Evolutionary conservation across 129 eudicot species (phyloP).

Genomic region (Chrysanthemum seticuspe): DNA sequence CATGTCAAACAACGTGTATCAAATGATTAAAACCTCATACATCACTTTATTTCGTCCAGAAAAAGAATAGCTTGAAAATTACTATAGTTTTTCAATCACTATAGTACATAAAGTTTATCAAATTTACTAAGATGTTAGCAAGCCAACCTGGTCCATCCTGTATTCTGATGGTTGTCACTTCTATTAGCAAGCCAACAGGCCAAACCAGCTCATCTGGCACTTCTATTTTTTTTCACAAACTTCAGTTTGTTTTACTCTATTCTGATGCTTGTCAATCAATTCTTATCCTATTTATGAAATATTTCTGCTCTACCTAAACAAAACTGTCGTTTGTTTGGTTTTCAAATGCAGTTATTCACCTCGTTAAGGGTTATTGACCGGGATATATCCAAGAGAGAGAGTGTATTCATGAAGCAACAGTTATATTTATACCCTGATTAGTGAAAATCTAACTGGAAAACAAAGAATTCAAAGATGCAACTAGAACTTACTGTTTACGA

Average conservation of each 20-base stretch:
- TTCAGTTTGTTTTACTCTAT: neutral
- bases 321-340: neutral
- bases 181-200: neutral
- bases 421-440: no score
- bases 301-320: neutral
- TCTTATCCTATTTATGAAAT: constrained; percentile 1
- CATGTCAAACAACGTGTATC: neutral
- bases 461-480: neutral
- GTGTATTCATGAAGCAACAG: no score
- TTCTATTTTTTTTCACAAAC: neutral
- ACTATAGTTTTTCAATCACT: no score
- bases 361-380: no score
- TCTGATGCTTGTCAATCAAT: neutral
- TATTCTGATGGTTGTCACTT: neutral
- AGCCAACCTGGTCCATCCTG: neutral
- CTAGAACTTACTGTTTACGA: no score
- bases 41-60: neutral
- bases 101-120: neutral
- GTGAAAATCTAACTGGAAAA: no score
- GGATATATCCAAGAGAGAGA: neutral
- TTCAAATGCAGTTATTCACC: no score
- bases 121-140: neutral
- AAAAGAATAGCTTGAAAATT: neutral
- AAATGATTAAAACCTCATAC: neutral
- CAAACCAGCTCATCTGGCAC: neutral